Evolutionary conservation across 495 filamentous ascomycete species (phyloP).

Genomic region (Pyrenula aspistea): DNA sequence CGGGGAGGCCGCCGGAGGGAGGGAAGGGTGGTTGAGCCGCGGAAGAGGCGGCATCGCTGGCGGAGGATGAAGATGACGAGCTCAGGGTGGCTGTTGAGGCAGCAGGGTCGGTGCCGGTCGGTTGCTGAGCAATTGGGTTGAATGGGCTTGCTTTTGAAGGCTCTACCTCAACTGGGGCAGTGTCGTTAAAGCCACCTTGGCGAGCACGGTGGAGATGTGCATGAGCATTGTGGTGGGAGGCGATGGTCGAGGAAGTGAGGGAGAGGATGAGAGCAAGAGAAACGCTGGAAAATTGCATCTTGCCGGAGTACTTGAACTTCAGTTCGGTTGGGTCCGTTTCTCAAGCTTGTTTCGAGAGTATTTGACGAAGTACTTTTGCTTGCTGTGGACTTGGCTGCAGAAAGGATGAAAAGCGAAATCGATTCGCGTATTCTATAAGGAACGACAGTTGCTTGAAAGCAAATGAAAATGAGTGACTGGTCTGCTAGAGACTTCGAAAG

Average conservation of each 20-base stretch:
- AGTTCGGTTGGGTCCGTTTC: background rate
- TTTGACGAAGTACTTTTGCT: background rate
- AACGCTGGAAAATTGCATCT: background rate
- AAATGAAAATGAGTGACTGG: background rate
- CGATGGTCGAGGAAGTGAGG: background rate
- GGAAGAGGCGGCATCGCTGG: background rate
- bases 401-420: background rate
- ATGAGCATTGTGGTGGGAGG: background rate
- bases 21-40: background rate
- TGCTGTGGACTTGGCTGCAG: background rate
- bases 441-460: background rate
- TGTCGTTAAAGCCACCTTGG: background rate
- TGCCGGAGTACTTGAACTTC: background rate
- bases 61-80: background rate
- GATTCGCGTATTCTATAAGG: background rate
- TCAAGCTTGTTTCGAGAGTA: background rate
- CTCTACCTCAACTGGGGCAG: background rate
- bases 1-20: too few species aligned
- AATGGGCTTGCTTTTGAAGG: too few species aligned
- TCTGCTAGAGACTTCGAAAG: background rate
- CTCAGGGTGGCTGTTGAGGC: too few species aligned
- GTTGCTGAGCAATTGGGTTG: background rate
- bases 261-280: background rate
- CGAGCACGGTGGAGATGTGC: background rate
- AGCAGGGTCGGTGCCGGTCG: too few species aligned